Evolutionary conservation across 352 stramenopile genomes (phyloP).

Genomic region (Phytophthora constricta): DNA sequence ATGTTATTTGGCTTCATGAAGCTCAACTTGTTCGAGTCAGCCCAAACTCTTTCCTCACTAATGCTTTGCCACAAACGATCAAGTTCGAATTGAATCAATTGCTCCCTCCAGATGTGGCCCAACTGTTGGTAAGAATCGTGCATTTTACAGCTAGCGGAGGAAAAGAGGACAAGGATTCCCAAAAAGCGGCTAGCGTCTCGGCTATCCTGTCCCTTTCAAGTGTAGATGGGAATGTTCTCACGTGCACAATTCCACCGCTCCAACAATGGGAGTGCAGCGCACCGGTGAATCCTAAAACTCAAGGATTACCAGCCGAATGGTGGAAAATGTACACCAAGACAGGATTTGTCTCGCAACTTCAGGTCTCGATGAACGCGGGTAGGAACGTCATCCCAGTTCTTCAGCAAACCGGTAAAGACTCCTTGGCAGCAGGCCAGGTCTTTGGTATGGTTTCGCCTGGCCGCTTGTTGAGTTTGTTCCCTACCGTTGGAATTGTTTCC

Average conservation of each 20-base stretch:
- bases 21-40: conserved; percentile 40
- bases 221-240: conserved; percentile 34
- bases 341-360: conserved; percentile 41
- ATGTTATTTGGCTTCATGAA: conserved; percentile 58
- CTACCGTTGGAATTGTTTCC: conserved; percentile 40
- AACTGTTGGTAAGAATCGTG: conserved; percentile 26
- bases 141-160: conserved; percentile 4
- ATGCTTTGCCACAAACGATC: conserved; percentile 42
- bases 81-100: conserved; percentile 48
- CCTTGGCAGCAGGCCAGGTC: conserved; percentile 24
- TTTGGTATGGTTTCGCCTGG: conserved; percentile 41
- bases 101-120: conserved; percentile 21
- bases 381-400: conserved; percentile 42
- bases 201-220: conserved; percentile 35
- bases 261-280: conserved; percentile 43
- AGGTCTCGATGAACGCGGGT: conserved; percentile 60
- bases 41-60: conserved; percentile 66
- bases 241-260: conserved; percentile 48
- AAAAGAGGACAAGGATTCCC: conserved; percentile 1
- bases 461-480: conserved; percentile 43
- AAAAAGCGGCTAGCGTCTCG: conserved; percentile 16
- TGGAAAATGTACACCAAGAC: conserved; percentile 42
- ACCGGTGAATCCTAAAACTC: conserved; percentile 5
- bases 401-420: conserved; percentile 13
- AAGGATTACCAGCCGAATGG: conserved; percentile 30